phyloP scores from a whole-genome alignment of 2,329 filamentous ascomycete genomes.

The Aspergillus bombycis region DNA sequence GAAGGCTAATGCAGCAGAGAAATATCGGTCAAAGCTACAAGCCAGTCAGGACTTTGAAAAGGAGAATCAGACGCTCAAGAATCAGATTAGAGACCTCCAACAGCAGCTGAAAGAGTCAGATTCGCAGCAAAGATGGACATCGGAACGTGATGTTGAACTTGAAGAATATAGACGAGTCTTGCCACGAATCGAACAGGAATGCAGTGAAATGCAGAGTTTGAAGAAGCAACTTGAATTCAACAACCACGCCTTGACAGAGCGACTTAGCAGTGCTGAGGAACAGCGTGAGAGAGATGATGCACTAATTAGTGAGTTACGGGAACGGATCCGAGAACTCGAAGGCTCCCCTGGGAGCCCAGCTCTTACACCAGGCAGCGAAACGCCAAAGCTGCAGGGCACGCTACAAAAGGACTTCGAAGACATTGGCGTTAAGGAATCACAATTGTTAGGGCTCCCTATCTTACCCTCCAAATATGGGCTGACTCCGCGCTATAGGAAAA shows the following conservation, averaged over 20 bases:
- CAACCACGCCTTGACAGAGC: slow-evolving; percentile 50
- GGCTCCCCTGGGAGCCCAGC: slow-evolving; percentile 43
- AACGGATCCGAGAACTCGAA: slow-evolving; percentile 47
- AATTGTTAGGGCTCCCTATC: slow-evolving; percentile 35
- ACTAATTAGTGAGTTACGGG: slow-evolving; percentile 45
- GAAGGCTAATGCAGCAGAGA: slow-evolving; percentile 54
- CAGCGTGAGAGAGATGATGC: slow-evolving; percentile 47
- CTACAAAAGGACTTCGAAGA: slow-evolving; percentile 48
- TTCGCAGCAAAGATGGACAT: slow-evolving; percentile 43
- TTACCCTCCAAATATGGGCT: slow-evolving; percentile 16
- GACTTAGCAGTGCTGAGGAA: slow-evolving; percentile 47
- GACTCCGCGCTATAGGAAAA: slow-evolving; percentile 35
- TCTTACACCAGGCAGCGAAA: slow-evolving; percentile 40
- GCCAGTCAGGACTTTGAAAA: slow-evolving; percentile 53
- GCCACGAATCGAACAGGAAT: slow-evolving; percentile 52
- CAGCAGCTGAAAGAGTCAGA: slow-evolving; percentile 51
- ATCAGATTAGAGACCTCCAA: slow-evolving; percentile 51
- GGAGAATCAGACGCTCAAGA: slow-evolving; percentile 50
- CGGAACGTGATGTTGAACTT: slow-evolving; percentile 46
- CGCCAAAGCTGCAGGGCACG: slow-evolving; percentile 43
- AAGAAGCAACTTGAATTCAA: slow-evolving; percentile 54
- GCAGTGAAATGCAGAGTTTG: slow-evolving; percentile 50
- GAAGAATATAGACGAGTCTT: slow-evolving; percentile 50
- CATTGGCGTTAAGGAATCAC: slow-evolving; percentile 42
- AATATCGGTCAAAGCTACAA: slow-evolving; percentile 54